phyloP scores from a whole-genome alignment of 805 yeast species.

The Helenozyma baotianmanensis region DNA sequence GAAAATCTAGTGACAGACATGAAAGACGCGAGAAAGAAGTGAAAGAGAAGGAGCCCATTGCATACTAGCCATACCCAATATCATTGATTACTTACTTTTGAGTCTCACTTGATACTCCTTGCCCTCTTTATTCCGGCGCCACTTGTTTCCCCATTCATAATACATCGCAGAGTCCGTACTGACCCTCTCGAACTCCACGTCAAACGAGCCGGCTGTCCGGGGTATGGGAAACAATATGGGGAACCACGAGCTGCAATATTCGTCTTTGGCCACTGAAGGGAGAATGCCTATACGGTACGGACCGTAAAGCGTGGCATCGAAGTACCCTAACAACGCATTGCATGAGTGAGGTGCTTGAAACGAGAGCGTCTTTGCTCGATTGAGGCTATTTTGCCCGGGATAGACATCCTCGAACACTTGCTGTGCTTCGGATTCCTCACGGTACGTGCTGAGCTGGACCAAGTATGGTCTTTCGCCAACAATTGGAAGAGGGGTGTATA shows the following conservation, averaged over 20 bases:
- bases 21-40: neutral
- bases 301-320: constrained; percentile 63
- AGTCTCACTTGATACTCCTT: too few relatives aligned
- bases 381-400: constrained; percentile 33
- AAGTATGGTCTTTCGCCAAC: constrained; percentile 19
- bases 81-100: too few relatives aligned
- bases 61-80: too few relatives aligned
- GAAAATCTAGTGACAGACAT: neutral
- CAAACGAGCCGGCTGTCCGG: constrained; percentile 2
- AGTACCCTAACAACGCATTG: constrained; percentile 78
- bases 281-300: constrained; percentile 49
- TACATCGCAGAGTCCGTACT: constrained; percentile 5
- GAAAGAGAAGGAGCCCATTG: too few relatives aligned
- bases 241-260: constrained; percentile 34
- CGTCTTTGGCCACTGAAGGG: constrained; percentile 8
- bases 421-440: constrained; percentile 32
- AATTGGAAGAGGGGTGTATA: constrained; percentile 42
- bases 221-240: constrained; percentile 34
- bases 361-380: neutral
- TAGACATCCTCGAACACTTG: constrained; percentile 63
- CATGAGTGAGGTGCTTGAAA: too few relatives aligned
- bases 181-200: constrained; percentile 7
- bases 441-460: constrained; percentile 14
- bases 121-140: too few relatives aligned
- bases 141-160: constrained; percentile 13